Conservation (phyloP, 176 grass and related monocot species). For the Triticum turgidum region DNA sequence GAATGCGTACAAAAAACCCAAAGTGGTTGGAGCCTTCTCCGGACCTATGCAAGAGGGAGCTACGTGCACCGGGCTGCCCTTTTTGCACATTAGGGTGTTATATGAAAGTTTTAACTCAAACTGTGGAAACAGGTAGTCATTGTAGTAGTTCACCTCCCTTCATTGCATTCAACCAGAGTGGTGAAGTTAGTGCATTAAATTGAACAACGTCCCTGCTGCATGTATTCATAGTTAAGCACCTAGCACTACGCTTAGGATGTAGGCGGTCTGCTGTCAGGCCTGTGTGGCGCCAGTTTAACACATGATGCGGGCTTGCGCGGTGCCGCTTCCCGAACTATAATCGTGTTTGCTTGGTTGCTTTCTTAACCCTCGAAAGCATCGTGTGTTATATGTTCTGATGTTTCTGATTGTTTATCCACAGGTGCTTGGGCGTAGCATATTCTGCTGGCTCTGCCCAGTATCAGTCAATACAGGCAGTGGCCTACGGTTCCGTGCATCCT, state of each 20-base stretch:
- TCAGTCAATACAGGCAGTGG: slow-evolving; percentile 54
- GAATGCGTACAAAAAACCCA: no score
- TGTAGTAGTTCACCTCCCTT: no score
- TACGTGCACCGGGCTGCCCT: no score
- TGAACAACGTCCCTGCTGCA: not conserved
- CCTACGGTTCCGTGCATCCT: slow-evolving; percentile 58
- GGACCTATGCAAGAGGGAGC: no score
- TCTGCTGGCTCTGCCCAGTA: slow-evolving; percentile 74
- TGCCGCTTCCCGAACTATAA: not conserved
- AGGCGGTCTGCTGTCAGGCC: not conserved
- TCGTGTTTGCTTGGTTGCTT: slow-evolving; percentile 18
- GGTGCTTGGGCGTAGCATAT: slow-evolving; percentile 76
- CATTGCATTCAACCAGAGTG: not conserved
- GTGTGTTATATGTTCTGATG: not conserved
- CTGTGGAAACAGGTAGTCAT: not conserved
- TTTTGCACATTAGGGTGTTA: not conserved
- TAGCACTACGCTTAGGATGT: not conserved
- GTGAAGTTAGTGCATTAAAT: not conserved
- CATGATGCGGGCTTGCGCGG: not conserved
- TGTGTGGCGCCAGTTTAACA: not conserved
- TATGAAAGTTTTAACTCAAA: not conserved
- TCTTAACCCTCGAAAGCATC: not conserved
- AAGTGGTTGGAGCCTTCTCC: no score
- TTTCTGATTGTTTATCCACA: slow-evolving; percentile 19
- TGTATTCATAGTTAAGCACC: not conserved